Evolutionary conservation across 176 grass and related monocot genomes (phyloP).

Genomic region (Eleusine indica): DNA sequence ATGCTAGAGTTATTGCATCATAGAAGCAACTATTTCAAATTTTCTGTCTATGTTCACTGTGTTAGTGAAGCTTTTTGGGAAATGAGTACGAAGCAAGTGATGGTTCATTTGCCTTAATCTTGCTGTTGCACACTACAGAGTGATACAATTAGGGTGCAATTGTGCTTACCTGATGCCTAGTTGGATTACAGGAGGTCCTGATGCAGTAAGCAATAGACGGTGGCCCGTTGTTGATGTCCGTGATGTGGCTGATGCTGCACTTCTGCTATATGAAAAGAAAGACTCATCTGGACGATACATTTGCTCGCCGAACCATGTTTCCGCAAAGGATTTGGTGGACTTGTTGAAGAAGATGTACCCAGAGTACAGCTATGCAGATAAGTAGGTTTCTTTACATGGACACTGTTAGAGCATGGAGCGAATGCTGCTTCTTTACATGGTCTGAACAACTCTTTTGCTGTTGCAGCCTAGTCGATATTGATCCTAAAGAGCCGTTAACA

Average conservation of each 20-base stretch:
- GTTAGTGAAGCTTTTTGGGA: neutral
- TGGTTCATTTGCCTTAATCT: neutral
- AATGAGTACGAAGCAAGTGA: neutral
- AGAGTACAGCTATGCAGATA: slow-evolving; percentile 30
- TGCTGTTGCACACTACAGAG: neutral
- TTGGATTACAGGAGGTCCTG: slow-evolving; percentile 43
- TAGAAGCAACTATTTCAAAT: neutral
- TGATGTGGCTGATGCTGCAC: slow-evolving; percentile 54
- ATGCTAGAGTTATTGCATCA: neutral
- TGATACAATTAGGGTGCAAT: neutral
- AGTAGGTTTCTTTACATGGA: neutral
- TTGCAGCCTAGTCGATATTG: slow-evolving; percentile 26
- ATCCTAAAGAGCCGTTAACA: neutral
- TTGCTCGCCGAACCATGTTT: slow-evolving; percentile 34
- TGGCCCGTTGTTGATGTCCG: slow-evolving; percentile 51
- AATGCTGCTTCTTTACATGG: neutral
- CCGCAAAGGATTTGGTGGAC: slow-evolving; percentile 43
- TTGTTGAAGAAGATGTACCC: slow-evolving; percentile 54
- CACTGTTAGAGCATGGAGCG: neutral
- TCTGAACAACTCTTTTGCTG: neutral
- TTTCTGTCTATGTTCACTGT: neutral
- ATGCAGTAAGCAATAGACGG: slow-evolving; percentile 44
- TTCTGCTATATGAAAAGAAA: slow-evolving; percentile 54
- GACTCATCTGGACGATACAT: slow-evolving; percentile 48
- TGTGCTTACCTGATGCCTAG: neutral